phyloP scores from a whole-genome alignment of 192 early-diverging fungal genomes.

The Paraglomus occultum region DNA sequence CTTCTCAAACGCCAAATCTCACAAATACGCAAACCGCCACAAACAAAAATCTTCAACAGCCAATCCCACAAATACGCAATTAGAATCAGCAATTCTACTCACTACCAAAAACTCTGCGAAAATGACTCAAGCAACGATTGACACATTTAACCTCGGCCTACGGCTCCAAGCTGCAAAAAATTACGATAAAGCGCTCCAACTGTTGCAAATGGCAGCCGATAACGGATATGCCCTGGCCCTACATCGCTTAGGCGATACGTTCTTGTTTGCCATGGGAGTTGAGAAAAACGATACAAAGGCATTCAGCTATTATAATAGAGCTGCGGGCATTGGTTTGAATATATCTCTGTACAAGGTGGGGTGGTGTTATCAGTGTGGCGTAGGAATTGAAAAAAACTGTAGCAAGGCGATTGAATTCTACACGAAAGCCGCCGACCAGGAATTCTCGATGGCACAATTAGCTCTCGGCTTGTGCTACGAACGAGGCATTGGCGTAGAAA shows the following conservation, averaged over 20 bases:
- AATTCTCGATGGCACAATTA: conserved; percentile 54
- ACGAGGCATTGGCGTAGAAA: conserved; percentile 64
- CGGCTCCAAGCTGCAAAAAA: too few relatives aligned
- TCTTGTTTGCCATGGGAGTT: conserved; percentile 74
- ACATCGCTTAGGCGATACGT: conserved; percentile 78
- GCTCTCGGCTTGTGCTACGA: conserved; percentile 68
- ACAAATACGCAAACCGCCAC: too few relatives aligned
- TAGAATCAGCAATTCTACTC: too few relatives aligned
- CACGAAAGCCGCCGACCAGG: conserved; percentile 56
- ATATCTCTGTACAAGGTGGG: conserved; percentile 56
- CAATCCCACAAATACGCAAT: too few relatives aligned
- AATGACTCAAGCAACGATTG: too few relatives aligned
- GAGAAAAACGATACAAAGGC: conserved; percentile 56
- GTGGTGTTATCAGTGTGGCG: conserved; percentile 64
- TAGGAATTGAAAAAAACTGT: conserved; percentile 52
- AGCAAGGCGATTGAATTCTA: conserved; percentile 59
- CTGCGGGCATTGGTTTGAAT: conserved; percentile 52
- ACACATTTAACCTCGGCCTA: too few relatives aligned
- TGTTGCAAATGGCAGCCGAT: conserved; percentile 62
- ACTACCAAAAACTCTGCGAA: too few relatives aligned
- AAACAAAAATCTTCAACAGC: too few relatives aligned
- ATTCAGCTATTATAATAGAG: conserved; percentile 57
- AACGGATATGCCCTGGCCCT: conserved; percentile 74
- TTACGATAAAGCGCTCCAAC: conserved; percentile 42
- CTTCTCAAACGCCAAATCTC: too few relatives aligned